Evolutionary conservation across 1,284 basidiomycete species (phyloP).

Genomic region (Peniophora sp.): DNA sequence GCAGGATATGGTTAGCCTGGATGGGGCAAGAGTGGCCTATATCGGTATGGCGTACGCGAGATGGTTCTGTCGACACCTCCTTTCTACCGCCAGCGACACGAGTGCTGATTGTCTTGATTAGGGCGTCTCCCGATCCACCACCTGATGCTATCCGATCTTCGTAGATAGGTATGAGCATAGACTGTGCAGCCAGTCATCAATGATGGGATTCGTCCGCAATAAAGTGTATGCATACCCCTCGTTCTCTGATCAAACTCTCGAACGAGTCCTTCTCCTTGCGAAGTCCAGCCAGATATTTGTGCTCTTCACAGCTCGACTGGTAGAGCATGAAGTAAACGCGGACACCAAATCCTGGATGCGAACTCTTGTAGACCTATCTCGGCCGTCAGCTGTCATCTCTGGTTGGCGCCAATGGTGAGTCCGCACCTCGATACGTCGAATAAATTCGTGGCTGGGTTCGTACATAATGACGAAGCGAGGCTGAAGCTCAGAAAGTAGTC

Average conservation of each 20-base stretch:
- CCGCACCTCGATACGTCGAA: conserved; percentile 84
- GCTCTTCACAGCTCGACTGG: conserved; percentile 89
- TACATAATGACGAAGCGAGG: conserved; percentile 94
- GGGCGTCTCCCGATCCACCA: conserved; percentile 39
- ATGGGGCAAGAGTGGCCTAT: not conserved
- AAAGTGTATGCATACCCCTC: conserved; percentile 54
- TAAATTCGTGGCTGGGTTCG: conserved; percentile 90
- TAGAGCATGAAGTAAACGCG: conserved; percentile 97
- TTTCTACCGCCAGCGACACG: conserved; percentile 83
- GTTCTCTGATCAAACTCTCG: conserved; percentile 87
- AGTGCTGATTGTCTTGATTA: conserved; percentile 83
- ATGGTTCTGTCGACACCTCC: conserved; percentile 59
- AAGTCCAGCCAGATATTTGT: conserved; percentile 86
- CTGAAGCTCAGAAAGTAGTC: conserved; percentile 78
- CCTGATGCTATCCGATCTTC: conserved; percentile 53
- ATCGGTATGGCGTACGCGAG: conserved; percentile 42
- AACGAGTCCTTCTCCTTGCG: conserved; percentile 93
- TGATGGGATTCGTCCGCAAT: not conserved
- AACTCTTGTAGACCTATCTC: conserved; percentile 72
- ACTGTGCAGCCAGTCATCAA: conserved; percentile 32
- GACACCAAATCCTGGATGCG: conserved; percentile 73
- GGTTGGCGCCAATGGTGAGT: not conserved
- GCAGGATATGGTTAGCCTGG: not conserved
- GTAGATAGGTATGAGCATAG: conserved; percentile 85
- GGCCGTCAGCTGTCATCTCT: not conserved